A percentile compares a stretch with the other conserved stretches of the same genome.
phyloP scores from a whole-genome alignment of 2,329 filamentous ascomycete genomes.

The Whalleya microplaca region DNA sequence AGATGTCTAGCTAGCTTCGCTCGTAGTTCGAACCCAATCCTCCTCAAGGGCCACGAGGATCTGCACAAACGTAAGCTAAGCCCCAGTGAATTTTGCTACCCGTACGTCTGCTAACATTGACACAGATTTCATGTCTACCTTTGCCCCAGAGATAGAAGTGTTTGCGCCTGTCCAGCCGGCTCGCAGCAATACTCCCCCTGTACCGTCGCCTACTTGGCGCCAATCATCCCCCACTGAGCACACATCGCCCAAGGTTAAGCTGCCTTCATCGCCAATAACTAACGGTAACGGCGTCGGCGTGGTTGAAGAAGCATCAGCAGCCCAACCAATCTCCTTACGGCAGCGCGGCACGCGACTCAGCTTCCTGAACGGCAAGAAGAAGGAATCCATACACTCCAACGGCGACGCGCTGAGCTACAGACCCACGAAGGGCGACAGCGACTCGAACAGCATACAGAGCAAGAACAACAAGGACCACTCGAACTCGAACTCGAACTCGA shows the following conservation, averaged over 20 bases:
- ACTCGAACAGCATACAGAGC: constrained; percentile 38
- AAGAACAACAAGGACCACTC: constrained; percentile 41
- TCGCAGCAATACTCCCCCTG: constrained; percentile 44
- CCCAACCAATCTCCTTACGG: constrained; percentile 55
- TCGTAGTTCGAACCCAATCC: constrained; percentile 63
- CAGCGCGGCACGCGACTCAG: constrained; percentile 59
- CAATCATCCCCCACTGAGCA: constrained; percentile 38
- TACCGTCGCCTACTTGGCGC: constrained; percentile 46
- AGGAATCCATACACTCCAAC: constrained; percentile 40
- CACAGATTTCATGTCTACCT: constrained; percentile 63
- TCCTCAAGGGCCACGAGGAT: constrained; percentile 59
- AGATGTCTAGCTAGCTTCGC: constrained; percentile 74
- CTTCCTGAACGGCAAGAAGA: constrained; percentile 59
- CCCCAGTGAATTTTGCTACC: not conserved
- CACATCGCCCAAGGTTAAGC: constrained; percentile 25
- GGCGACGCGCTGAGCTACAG: constrained; percentile 31
- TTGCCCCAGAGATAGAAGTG: constrained; percentile 67
- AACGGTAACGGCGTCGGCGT: constrained; percentile 38
- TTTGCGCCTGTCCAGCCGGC: constrained; percentile 57
- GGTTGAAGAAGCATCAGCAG: constrained; percentile 54
- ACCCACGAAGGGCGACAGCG: constrained; percentile 36
- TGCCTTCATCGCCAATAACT: constrained; percentile 20
- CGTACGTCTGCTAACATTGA: constrained; percentile 23
- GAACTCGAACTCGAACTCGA: no score
- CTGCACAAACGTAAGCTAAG: constrained; percentile 65